These are phyloP conservation scores for Melocanna baccifera DNA, from an alignment of 176 grass and related monocot genomes.

Conservation along the genomic window DNA sequence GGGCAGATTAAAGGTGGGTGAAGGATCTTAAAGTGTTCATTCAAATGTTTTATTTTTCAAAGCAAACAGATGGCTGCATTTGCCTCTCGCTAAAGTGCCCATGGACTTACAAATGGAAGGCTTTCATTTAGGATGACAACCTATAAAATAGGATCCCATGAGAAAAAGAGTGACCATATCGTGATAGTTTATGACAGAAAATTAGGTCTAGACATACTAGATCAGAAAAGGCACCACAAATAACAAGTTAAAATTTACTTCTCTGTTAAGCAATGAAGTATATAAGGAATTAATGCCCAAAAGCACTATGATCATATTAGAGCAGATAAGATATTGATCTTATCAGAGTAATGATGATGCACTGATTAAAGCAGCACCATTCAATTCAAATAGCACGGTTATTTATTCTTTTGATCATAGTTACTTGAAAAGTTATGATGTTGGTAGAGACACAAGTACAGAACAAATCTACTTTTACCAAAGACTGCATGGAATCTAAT, in stretches of 20 bases:
- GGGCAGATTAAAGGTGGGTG: constrained; percentile 32
- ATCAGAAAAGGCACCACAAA: constrained; percentile 15
- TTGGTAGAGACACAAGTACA: constrained; percentile 39
- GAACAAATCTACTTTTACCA: constrained; percentile 25
- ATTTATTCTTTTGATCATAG: constrained; percentile 30
- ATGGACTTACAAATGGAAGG: constrained; percentile 8
- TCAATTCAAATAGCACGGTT: constrained; percentile 26
- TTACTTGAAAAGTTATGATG: constrained; percentile 32
- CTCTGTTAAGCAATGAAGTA: constrained; percentile 36
- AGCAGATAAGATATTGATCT: constrained; percentile 13
- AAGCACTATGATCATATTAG: constrained; percentile 29
- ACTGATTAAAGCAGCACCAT: constrained; percentile 26
- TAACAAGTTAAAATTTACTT: constrained; percentile 24
- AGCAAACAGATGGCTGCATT: constrained; percentile 33
- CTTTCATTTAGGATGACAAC: constrained; percentile 14
- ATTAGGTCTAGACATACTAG: constrained; percentile 27
- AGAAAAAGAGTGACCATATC: constrained; percentile 31
- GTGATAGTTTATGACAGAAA: constrained; percentile 18
- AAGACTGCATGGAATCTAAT: constrained; percentile 14
- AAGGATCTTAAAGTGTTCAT: constrained; percentile 39
- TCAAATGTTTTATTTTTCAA: constrained; percentile 41
- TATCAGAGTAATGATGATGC: constrained; percentile 34
- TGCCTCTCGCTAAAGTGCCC: constrained; percentile 10
- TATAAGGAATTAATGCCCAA: neutral
- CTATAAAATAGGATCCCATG: constrained; percentile 22